phyloP scores from a whole-genome alignment of 73 alveolate genomes.

The Paramecium sonneborni region DNA sequence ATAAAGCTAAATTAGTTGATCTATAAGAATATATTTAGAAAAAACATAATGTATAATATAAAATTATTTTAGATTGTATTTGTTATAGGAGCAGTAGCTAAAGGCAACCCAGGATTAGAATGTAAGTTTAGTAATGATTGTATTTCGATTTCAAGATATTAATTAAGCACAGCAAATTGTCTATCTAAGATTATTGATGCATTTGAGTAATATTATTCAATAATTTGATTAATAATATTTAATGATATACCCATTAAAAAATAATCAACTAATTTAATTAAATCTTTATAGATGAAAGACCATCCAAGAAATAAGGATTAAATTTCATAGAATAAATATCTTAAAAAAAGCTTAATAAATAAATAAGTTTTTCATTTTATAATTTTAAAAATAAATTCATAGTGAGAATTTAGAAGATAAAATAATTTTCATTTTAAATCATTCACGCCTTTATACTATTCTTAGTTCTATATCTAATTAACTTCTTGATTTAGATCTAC shows the following conservation, averaged over 20 bases:
- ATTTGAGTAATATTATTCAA: neutral
- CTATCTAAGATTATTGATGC: neutral
- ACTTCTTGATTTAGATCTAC: neutral
- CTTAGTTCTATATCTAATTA: neutral
- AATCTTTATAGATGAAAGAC: too few species aligned
- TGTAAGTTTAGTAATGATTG: conserved; percentile 10
- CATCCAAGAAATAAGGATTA: too few species aligned
- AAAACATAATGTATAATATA: neutral
- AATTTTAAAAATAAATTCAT: neutral
- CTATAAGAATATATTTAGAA: neutral
- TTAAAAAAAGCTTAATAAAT: neutral
- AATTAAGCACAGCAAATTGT: conserved; percentile 44
- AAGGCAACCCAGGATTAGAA: conserved; percentile 42
- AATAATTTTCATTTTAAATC: neutral
- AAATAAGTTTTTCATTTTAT: neutral
- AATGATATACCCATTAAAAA: too few species aligned
- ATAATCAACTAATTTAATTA: neutral
- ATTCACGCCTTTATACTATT: neutral
- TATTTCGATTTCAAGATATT: conserved; percentile 5
- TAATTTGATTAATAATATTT: too few species aligned
- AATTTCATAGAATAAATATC: too few species aligned
- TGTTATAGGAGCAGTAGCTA: conserved; percentile 41
- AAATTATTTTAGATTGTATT: neutral
- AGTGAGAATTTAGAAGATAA: neutral
- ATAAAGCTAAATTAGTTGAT: conserved; percentile 35